A percentile compares a stretch with the other conserved stretches of the same genome.
Conservation (phyloP, 768 basidiomycete species). For the Suillus subalutaceus region DNA sequence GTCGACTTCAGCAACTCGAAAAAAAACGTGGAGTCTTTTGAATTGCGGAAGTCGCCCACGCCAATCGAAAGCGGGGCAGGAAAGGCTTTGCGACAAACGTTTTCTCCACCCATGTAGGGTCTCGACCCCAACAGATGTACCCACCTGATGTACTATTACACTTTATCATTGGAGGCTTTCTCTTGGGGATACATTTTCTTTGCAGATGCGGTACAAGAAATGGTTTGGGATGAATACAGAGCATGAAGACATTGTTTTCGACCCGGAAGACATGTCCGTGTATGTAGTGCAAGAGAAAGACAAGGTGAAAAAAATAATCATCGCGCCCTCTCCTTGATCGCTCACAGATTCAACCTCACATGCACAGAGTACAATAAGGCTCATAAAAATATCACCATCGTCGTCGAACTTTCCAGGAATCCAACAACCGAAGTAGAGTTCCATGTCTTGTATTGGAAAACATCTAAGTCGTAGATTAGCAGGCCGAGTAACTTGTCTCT, state of each 20-base stretch:
- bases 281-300: neutral
- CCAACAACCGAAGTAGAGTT: neutral
- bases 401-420: neutral
- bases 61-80: neutral
- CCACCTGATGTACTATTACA: neutral
- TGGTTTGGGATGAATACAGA: neutral
- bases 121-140: neutral
- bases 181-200: neutral
- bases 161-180: neutral
- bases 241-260: neutral
- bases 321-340: neutral
- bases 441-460: neutral
- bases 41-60: neutral
- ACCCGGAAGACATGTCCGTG: neutral
- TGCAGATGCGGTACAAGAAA: neutral
- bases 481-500: neutral
- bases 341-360: neutral
- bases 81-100: neutral
- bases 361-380: neutral
- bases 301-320: neutral
- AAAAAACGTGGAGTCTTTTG: neutral
- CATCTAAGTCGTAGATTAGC: neutral
- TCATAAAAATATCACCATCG: neutral
- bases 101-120: neutral
- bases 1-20: neutral